phyloP scores from a whole-genome alignment of 306 rosid genomes.

The Vigna reflexopilosa region DNA sequence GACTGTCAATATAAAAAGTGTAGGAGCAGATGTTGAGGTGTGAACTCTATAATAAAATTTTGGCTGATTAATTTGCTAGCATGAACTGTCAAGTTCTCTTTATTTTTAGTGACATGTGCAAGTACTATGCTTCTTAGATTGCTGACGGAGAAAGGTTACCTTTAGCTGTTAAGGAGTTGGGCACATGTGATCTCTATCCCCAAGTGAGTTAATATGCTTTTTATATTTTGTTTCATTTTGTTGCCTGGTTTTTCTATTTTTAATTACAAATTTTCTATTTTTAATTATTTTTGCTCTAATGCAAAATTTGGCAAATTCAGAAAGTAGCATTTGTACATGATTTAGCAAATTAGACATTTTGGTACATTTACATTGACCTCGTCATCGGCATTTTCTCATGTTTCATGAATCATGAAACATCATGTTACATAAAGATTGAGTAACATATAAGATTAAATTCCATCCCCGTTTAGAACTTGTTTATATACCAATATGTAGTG shows the following conservation, averaged over 20 bases:
- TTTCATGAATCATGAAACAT: neutral
- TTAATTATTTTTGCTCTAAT: slow-evolving; percentile 32
- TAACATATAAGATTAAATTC: slow-evolving; percentile 18
- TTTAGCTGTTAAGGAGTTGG: slow-evolving; percentile 98
- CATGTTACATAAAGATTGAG: neutral
- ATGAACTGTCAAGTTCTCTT: slow-evolving; percentile 30
- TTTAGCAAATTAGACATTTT: slow-evolving; percentile 33
- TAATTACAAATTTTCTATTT: neutral
- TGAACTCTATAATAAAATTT: slow-evolving; percentile 39
- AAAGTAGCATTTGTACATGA: slow-evolving; percentile 23
- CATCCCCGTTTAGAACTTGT: slow-evolving; percentile 12
- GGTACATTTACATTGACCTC: slow-evolving; percentile 28
- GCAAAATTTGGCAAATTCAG: slow-evolving; percentile 32
- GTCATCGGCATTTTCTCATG: slow-evolving; percentile 1
- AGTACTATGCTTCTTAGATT: slow-evolving; percentile 63
- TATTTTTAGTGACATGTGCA: slow-evolving; percentile 30
- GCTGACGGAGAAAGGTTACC: slow-evolving; percentile 98
- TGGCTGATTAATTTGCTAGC: slow-evolving; percentile 19
- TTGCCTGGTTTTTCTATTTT: slow-evolving; percentile 10
- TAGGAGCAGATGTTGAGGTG: slow-evolving; percentile 95
- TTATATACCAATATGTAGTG: neutral
- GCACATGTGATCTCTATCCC: slow-evolving; percentile 98
- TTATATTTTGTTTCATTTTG: slow-evolving; percentile 34
- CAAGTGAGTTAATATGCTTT: slow-evolving; percentile 63
- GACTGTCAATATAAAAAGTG: slow-evolving; percentile 92